Base-by-base conservation (phyloP, 2,329 filamentous ascomycete species). In the Aaosphaeria arxii region DNA sequence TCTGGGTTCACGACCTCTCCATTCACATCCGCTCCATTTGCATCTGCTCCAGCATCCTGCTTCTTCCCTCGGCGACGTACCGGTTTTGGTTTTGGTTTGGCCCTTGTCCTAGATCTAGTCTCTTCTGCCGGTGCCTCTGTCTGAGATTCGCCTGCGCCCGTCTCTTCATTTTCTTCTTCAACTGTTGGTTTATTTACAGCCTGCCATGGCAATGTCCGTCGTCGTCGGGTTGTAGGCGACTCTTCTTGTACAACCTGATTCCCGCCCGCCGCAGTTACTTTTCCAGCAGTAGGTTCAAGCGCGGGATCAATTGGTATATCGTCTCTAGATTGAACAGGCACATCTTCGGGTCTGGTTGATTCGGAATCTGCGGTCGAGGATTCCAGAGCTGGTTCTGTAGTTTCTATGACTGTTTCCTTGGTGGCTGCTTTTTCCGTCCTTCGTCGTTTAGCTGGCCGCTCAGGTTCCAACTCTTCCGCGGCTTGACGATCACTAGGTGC, bases 181-280 rank as follows among this genome's bases (percentile, higher is more conserved):
- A 54, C 54, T 17, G 9, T 36, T 9, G 55, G 49, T 24, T 59
- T 49, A 40, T 69, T 69, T 6, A 69, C 64, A n/a, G 66, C 51
- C 30, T 51, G 51, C 66, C 66, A 69, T 17, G 62, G 57, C 7
- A 55, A 36, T 11, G 40, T 51, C 42, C 52, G 50, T 31, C 48
- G 48, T 17, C 48, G 17, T 24, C 17, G 17, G 3, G 17, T 24
- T 24, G 17, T 24, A 24, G 17, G 17, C 17, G 17, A 3, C 17
- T 24, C 17, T 24, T 24, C 17, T 24, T 24, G 17, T 3, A 3
- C 17, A 24, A 3, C 17, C 17, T 24, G 17, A 2, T 24, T 24
- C 17, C 17, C 17, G 17, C 17, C 17, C 17, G 17, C 17, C 17
- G 17, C 46, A 28, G 11, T 40, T 24, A n/a, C 9, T 35, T 45